Percentiles rank a stretch among this genome's conserved stretches.
phyloP scores from a whole-genome alignment of 1,284 basidiomycete species.

The Grifola frondosa region DNA sequence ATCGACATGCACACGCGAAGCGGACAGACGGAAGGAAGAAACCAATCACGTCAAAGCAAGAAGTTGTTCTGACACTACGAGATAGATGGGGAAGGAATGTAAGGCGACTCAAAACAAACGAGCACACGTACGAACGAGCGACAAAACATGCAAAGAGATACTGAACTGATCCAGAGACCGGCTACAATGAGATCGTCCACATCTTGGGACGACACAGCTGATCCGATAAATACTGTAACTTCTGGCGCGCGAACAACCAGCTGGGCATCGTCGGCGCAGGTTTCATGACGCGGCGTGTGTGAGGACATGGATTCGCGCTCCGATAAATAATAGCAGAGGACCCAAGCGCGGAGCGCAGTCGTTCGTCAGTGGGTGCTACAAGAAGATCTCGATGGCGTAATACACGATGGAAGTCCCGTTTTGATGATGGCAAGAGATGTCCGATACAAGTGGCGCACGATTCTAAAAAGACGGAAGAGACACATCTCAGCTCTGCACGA shows the following conservation, averaged over 20 bases:
- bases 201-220: conserved; percentile 9
- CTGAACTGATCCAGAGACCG: too few relatives aligned
- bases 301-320: conserved; percentile 12
- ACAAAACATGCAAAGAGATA: conserved; percentile 1
- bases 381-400: not conserved
- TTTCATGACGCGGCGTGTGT: conserved; percentile 14
- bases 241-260: too few relatives aligned
- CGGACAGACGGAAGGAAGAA: not conserved
- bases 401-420: not conserved
- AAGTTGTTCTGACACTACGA: not conserved
- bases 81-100: not conserved
- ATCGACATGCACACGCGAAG: not conserved
- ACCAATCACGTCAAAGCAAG: conserved; percentile 13
- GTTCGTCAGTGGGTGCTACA: conserved; percentile 8
- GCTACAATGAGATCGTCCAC: conserved; percentile 17
- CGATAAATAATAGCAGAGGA: conserved; percentile 14
- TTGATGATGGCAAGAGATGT: not conserved
- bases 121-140: too few relatives aligned
- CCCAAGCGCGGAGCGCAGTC: not conserved
- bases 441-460: not conserved
- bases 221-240: conserved; percentile 16
- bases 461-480: too few relatives aligned
- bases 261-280: not conserved
- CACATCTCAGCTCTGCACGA: conserved; percentile 40
- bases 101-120: not conserved